These are phyloP conservation scores for Crucibulum parvulum DNA, from an alignment of 1,284 basidiomycete genomes.

Conservation along the genomic window DNA sequence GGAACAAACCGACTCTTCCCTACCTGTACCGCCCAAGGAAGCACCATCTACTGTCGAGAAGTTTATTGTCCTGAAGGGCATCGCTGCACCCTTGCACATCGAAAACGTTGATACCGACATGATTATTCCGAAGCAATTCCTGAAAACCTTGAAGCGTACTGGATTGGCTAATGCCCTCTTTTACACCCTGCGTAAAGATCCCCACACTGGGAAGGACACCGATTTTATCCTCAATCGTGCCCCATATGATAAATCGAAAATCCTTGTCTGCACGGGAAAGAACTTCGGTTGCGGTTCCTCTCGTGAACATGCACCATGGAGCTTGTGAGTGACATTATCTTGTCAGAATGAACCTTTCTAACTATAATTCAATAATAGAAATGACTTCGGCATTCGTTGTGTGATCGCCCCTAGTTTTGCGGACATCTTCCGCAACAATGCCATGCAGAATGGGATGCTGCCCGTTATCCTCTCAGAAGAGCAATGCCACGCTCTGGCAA, in stretches of 20 bases:
- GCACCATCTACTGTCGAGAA: constrained; percentile 74
- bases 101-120: constrained; percentile 97
- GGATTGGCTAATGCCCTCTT: constrained; percentile 92
- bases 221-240: constrained; percentile 91
- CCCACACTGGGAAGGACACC: constrained; percentile 80
- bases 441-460: constrained; percentile 97
- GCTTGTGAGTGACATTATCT: constrained; percentile 56
- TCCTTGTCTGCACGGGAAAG: constrained; percentile 88
- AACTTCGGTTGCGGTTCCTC: constrained; percentile 98
- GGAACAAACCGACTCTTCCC: constrained; percentile 19
- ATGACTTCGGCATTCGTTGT: constrained; percentile 94
- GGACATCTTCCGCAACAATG: constrained; percentile 93
- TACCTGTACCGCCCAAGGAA: constrained; percentile 54
- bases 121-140: constrained; percentile 97
- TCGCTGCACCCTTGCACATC: constrained; percentile 89
- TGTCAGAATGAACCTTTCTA: constrained; percentile 3
- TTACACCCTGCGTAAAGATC: constrained; percentile 84
- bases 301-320: constrained; percentile 97
- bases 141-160: constrained; percentile 95
- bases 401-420: constrained; percentile 95
- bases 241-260: constrained; percentile 83
- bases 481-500: constrained; percentile 78
- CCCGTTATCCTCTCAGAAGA: constrained; percentile 82
- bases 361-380: constrained; percentile 48
- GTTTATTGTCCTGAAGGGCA: constrained; percentile 84